Evolutionary conservation across 352 stramenopile species (phyloP).

Genomic region (Pythium periplocum): DNA sequence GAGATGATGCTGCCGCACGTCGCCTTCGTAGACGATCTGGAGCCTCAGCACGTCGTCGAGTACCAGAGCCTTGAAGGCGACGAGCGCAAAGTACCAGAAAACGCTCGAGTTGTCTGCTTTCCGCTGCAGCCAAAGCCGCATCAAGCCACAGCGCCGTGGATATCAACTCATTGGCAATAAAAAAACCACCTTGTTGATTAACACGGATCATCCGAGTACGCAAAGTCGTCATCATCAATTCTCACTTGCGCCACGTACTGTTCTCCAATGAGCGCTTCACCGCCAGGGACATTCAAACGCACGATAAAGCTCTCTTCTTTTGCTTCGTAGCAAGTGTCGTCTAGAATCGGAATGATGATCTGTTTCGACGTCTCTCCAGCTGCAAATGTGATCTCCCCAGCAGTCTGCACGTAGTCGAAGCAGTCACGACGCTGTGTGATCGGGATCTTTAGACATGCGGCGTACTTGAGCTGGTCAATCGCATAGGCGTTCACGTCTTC

Average conservation of each 20-base stretch:
- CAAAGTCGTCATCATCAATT: conserved; percentile 93
- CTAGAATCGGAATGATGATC: conserved; percentile 90
- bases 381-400: conserved; percentile 88
- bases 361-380: conserved; percentile 78
- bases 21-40: conserved; percentile 34
- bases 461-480: conserved; percentile 52
- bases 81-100: conserved; percentile 14
- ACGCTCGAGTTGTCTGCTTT: conserved; percentile 70
- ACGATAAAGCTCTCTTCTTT: conserved; percentile 90
- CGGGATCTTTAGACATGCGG: conserved; percentile 46
- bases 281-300: conserved; percentile 89
- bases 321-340: conserved; percentile 90
- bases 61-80: conserved; percentile 42
- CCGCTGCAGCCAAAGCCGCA: conserved; percentile 78
- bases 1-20: conserved; percentile 47
- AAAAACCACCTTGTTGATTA: conserved; percentile 12
- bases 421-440: conserved; percentile 56
- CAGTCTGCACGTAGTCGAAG: conserved; percentile 67
- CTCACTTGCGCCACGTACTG: conserved; percentile 83
- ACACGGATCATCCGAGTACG: conserved; percentile 31
- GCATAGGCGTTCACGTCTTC: conserved; percentile 62
- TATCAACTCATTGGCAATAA: conserved; percentile 36
- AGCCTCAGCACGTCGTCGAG: conserved; percentile 60
- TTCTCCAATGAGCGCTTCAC: conserved; percentile 85
- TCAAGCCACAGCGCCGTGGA: conserved; percentile 34